phyloP scores from a whole-genome alignment of 192 early-diverging fungal species.

The Umbelopsis isabellina region DNA sequence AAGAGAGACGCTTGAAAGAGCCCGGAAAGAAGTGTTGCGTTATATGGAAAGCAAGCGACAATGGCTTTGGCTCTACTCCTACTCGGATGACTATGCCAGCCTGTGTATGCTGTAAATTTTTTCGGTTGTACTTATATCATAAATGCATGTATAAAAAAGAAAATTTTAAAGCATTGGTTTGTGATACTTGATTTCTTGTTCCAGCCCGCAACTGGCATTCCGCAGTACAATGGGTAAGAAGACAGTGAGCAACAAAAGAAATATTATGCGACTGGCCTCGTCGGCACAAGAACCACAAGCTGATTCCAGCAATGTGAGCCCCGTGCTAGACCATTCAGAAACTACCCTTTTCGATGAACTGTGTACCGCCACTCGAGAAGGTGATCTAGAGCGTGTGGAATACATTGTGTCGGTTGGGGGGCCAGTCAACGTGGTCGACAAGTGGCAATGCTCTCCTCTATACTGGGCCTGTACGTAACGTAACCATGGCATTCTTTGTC shows the following conservation, averaged over 20 bases:
- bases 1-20: constrained; percentile 34
- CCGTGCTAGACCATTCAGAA: constrained; percentile 26
- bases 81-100: constrained; percentile 64
- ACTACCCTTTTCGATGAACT: constrained; percentile 44
- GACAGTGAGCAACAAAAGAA: constrained; percentile 13
- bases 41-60: constrained; percentile 38
- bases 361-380: constrained; percentile 42
- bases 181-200: no score
- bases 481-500: neutral
- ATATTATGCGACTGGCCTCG: constrained; percentile 19
- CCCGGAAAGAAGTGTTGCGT: constrained; percentile 34
- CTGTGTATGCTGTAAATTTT: constrained; percentile 54
- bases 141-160: neutral
- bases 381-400: constrained; percentile 49
- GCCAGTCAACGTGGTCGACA: constrained; percentile 50
- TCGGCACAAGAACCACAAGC: neutral
- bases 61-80: constrained; percentile 76
- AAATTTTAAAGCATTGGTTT: no score
- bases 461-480: constrained; percentile 46
- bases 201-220: no score
- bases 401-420: constrained; percentile 39
- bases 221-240: constrained; percentile 17
- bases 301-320: constrained; percentile 6
- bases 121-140: neutral
- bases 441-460: constrained; percentile 51